Evolutionary conservation across 805 yeast genomes (phyloP), one percentile per base, ranked within the genome.

Genomic region (Metschnikowia orientalis): DNA sequence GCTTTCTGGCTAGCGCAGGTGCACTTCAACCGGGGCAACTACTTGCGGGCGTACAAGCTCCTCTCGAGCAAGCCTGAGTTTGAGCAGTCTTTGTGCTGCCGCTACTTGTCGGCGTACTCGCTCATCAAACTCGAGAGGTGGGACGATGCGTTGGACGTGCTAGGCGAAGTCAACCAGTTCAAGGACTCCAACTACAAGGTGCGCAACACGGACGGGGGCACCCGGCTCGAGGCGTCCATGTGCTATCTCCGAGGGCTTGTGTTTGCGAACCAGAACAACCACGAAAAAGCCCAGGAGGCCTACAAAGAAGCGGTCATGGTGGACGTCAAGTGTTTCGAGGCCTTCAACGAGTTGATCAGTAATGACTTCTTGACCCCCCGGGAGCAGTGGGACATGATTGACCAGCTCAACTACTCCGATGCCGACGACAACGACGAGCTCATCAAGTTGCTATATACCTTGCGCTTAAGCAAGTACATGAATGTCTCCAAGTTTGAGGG

Each of bases 1-100:
- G 96, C 96, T 8, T 90, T 87, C 57, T 89, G 97, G 96, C 67
- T 90, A 18, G 96, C 95, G 0, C 96, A 90, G 61, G 95, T 84
- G 4, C 79, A 82, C 54, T 86, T 77, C 56, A 67, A 78, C 35
- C 77, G 76, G 35, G 90, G 90, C 8, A 76, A 83, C 51, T 88
- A 77, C 56, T 71, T 80, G 24, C 67, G 96, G 20, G 96, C 95
- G 2, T 73, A 87, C 32, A 79, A 79, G 42, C 57, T 89, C 25
- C 66, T 90, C 13, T 59, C 76, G 11, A 70, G 75, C 9, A 66
- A 70, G 20, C 61, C 69, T 0, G 75, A 71, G 34, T 76, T 71
- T 44, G 74, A 77, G 40, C 58, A 67, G 35, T 74, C 81, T 27
- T 80, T 85, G 3, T 74, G 83, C 45, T 88, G 97, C 56, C 62